Evolutionary conservation across 2,329 filamentous ascomycete species (phyloP).

Genomic region (Thielaviopsis populi): DNA sequence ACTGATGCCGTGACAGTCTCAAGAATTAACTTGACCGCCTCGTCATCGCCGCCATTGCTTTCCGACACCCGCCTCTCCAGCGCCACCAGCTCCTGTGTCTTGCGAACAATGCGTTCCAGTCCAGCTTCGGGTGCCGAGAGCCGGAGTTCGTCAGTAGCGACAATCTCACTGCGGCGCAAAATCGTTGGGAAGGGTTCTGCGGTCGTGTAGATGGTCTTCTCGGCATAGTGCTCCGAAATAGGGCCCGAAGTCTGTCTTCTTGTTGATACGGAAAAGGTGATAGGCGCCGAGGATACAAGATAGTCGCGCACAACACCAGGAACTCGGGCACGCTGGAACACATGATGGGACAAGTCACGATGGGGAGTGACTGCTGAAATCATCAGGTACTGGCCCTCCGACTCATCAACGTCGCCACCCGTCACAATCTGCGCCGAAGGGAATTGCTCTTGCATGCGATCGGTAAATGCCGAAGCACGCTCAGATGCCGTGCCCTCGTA

Average conservation of each 20-base stretch:
- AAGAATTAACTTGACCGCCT: constrained; percentile 51
- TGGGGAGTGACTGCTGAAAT: constrained; percentile 69
- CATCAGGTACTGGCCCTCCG: constrained; percentile 82
- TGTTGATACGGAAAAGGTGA: constrained; percentile 61
- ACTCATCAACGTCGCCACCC: constrained; percentile 53
- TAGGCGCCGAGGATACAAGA: constrained; percentile 62
- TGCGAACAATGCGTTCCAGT: constrained; percentile 75
- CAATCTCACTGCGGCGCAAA: constrained; percentile 70
- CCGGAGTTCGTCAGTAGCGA: constrained; percentile 49
- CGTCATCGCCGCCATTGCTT: constrained; percentile 44
- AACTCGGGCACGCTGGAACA: constrained; percentile 79
- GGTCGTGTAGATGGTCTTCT: constrained; percentile 74
- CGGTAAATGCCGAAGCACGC: constrained; percentile 65
- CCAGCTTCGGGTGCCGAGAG: constrained; percentile 72
- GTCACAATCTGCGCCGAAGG: constrained; percentile 70
- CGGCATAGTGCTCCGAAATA: constrained; percentile 58
- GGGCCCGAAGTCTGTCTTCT: constrained; percentile 54
- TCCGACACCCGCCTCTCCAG: constrained; percentile 61
- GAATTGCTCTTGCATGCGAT: constrained; percentile 83
- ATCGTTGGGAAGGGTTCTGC: constrained; percentile 85
- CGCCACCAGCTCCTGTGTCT: constrained; percentile 68
- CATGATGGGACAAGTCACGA: constrained; percentile 64
- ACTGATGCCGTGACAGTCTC: constrained; percentile 67
- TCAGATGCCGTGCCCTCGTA: constrained; percentile 72
- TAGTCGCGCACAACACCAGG: constrained; percentile 76